These are phyloP conservation scores for Brassica hybrid DNA, from an alignment of 441 rosid genomes.

Conservation along the genomic window DNA sequence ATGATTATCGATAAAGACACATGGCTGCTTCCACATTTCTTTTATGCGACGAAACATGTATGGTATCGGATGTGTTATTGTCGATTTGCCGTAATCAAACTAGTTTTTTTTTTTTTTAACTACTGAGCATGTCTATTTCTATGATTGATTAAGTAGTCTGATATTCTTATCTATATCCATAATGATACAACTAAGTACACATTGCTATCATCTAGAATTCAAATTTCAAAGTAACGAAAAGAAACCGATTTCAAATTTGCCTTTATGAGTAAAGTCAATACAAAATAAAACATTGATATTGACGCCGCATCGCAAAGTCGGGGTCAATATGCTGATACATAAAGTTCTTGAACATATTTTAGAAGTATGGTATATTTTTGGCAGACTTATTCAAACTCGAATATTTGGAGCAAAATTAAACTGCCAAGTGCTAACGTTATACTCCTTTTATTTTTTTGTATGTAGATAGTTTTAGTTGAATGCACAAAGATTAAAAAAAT, in stretches of 20 bases:
- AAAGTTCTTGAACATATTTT: not conserved
- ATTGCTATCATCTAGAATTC: constrained; percentile 3
- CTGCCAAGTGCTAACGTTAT: not conserved
- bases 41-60: constrained; percentile 2
- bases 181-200: not conserved
- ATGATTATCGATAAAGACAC: not conserved
- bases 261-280: not conserved
- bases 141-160: not conserved
- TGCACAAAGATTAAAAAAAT: no score
- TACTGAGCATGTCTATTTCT: not conserved
- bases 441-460: no score
- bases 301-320: constrained; percentile 4
- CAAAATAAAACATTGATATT: not conserved
- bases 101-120: not conserved
- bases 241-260: constrained; percentile 4
- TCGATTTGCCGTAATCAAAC: not conserved
- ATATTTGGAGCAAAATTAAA: not conserved
- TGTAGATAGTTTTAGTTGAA: no score
- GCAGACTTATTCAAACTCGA: not conserved
- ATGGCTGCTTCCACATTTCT: not conserved
- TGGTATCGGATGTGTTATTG: not conserved
- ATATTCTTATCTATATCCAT: not conserved
- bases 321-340: not conserved
- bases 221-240: not conserved
- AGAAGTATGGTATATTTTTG: not conserved